These are phyloP conservation scores for Ilyonectria robusta DNA, from an alignment of 2,329 filamentous ascomycete genomes.

Conservation along the genomic window DNA sequence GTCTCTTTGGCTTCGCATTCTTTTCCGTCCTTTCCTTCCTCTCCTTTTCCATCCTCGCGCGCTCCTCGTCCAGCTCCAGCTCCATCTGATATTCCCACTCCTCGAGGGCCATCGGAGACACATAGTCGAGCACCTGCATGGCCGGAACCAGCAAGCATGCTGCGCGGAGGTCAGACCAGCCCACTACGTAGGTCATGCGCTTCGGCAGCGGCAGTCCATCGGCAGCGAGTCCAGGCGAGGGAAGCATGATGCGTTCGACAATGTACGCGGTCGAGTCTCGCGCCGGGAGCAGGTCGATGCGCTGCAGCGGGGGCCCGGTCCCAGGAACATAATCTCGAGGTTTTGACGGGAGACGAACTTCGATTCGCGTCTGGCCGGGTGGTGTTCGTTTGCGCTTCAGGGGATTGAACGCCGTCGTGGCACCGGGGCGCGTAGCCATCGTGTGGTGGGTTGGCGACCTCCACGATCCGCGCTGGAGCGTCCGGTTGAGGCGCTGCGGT, in stretches of 20 bases:
- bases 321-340: conserved; percentile 59
- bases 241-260: conserved; percentile 65
- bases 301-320: conserved; percentile 63
- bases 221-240: conserved; percentile 50
- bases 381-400: conserved; percentile 35
- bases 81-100: conserved; percentile 67
- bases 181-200: conserved; percentile 68
- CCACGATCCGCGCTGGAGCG: conserved; percentile 26
- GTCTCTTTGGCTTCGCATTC: neutral
- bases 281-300: conserved; percentile 62
- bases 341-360: conserved; percentile 35
- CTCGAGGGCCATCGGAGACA: conserved; percentile 69
- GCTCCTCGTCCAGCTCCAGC: conserved; percentile 59
- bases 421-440: conserved; percentile 37
- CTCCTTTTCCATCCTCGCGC: conserved; percentile 46
- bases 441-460: conserved; percentile 30
- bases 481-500: conserved; percentile 6
- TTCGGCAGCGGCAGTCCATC: conserved; percentile 57
- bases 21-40: conserved; percentile 44
- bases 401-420: conserved; percentile 12
- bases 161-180: conserved; percentile 67
- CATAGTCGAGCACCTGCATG: conserved; percentile 68
- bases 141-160: conserved; percentile 63
- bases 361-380: conserved; percentile 32
- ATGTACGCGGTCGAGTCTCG: conserved; percentile 71